Base-by-base conservation (phyloP, 2,329 filamentous ascomycete genomes). In the Hypoxylon sp. region DNA sequence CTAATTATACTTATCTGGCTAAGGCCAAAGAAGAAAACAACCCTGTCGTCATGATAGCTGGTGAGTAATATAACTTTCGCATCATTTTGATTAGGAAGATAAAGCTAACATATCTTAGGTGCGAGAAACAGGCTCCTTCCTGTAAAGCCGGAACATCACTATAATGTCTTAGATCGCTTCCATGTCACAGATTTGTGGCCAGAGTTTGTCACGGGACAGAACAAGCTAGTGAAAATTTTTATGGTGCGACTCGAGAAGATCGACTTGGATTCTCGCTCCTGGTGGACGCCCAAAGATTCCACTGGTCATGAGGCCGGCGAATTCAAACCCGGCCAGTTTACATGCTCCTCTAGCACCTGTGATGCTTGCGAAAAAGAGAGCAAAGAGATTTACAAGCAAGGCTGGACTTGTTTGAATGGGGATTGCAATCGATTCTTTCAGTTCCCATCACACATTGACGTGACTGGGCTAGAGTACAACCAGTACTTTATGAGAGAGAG, bases 141-240 rank as follows among this genome's bases (percentile, higher is more conserved):
- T 0, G 83, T 82, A 1, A 79, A 82, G 25, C 80, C 90, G 6
- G 85, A 86, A 0, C 82, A 90, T 63, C 80, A 84, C 0, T 93
- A 89, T 72, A 89, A 86, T 60, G 87, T 93, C 0, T 81, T 94
- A 45, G 90, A 83, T n/a, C 89, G 84, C 76, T 94, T 92, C 75
- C 87, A 89, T 52, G 81, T 92, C 11, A 91, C 90, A 0, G 81
- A 90, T 52, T 81, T 93, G 0, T 94, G 91, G 91, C 82, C 79
- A 10, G 91, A 94, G 72, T 84, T 82, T 65, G 80, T 80, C 0
- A 76, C 75, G 1, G 72, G 71, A 1, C 81, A 76, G 5, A 78
- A 76, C 0, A 82, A 83, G 0, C 38, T 62, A 1, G 68, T 78
- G 5, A 75, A 71, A 0, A 69, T 78, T 0, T 84, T 86, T 71